phyloP scores from a whole-genome alignment of 768 basidiomycete genomes.

The Xerocomellus chrysenteron region DNA sequence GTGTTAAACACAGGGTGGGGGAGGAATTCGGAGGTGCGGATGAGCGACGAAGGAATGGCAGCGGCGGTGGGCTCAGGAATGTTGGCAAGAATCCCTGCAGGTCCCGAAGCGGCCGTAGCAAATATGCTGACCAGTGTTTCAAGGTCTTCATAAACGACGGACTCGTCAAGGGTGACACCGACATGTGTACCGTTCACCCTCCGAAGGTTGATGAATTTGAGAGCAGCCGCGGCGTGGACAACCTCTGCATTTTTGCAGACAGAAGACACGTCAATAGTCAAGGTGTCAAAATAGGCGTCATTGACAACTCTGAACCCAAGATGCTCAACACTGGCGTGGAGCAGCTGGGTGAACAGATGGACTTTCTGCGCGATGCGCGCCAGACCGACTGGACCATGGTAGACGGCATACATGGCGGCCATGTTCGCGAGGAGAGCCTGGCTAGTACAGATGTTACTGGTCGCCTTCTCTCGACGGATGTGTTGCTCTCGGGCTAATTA shows the following conservation, averaged over 20 bases:
- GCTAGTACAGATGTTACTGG: constrained; percentile 97
- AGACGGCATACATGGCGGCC: constrained; percentile 98
- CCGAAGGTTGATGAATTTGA: constrained; percentile 81
- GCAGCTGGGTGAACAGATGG: constrained; percentile 80
- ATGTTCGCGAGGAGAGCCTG: constrained; percentile 98
- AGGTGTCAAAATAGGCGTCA: constrained; percentile 84
- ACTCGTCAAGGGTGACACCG: constrained; percentile 93
- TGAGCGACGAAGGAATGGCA: constrained; percentile 54
- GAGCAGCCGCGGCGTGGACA: constrained; percentile 67
- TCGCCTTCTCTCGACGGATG: constrained; percentile 96
- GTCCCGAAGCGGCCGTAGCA: constrained; percentile 56
- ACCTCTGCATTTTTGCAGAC: constrained; percentile 53
- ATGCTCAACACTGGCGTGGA: constrained; percentile 62
- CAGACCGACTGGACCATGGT: constrained; percentile 90
- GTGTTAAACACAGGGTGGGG: constrained; percentile 92
- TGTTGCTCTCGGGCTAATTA: constrained; percentile 87
- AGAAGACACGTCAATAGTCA: constrained; percentile 72
- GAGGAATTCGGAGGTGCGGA: constrained; percentile 68
- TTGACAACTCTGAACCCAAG: constrained; percentile 77
- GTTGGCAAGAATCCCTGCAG: constrained; percentile 45
- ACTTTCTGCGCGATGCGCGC: constrained; percentile 84
- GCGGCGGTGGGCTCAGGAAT: constrained; percentile 42
- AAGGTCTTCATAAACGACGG: constrained; percentile 73
- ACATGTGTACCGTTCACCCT: constrained; percentile 69
- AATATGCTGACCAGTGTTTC: constrained; percentile 81